These are phyloP conservation scores for Microdochium bolleyi DNA, from an alignment of 2,329 filamentous ascomycete species.

Conservation along the genomic window DNA sequence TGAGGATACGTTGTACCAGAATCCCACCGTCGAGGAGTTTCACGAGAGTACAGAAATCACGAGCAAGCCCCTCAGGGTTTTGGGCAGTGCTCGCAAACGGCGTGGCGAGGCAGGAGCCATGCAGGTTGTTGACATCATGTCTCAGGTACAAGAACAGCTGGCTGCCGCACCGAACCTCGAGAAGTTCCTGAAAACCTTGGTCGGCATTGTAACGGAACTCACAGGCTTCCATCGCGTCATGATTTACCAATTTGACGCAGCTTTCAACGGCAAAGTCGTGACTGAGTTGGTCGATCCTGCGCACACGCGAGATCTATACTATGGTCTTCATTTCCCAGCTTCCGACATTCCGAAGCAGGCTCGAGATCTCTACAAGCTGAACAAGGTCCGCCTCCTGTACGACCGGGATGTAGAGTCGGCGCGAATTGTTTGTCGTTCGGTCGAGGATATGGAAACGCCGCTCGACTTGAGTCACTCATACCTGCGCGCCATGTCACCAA, in stretches of 20 bases:
- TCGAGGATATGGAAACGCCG: constrained; percentile 65
- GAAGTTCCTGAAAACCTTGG: constrained; percentile 68
- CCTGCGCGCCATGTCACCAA: constrained; percentile 82
- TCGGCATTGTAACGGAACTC: constrained; percentile 80
- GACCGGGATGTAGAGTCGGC: constrained; percentile 75
- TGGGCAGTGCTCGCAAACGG: constrained; percentile 67
- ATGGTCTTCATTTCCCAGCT: constrained; percentile 81
- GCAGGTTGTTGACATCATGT: constrained; percentile 88
- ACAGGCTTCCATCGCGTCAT: constrained; percentile 89
- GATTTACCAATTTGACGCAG: constrained; percentile 82
- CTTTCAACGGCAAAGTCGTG: constrained; percentile 79
- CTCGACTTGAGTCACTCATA: constrained; percentile 81
- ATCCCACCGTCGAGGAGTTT: constrained; percentile 67
- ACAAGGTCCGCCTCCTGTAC: constrained; percentile 82
- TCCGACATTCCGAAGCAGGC: constrained; percentile 81
- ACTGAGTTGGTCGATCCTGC: constrained; percentile 78
- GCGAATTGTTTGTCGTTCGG: constrained; percentile 69
- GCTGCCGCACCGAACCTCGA: constrained; percentile 64
- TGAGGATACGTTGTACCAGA: constrained; percentile 65
- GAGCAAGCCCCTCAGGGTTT: constrained; percentile 69
- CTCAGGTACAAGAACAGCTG: constrained; percentile 83
- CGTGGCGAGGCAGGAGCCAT: constrained; percentile 75
- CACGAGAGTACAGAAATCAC: constrained; percentile 66
- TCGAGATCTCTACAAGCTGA: constrained; percentile 81
- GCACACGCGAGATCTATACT: constrained; percentile 75